A percentile compares a stretch with the other conserved stretches of the same genome.
Evolutionary conservation across 2,329 filamentous ascomycete genomes (phyloP).

Genomic region (Botrytis paeoniae): DNA sequence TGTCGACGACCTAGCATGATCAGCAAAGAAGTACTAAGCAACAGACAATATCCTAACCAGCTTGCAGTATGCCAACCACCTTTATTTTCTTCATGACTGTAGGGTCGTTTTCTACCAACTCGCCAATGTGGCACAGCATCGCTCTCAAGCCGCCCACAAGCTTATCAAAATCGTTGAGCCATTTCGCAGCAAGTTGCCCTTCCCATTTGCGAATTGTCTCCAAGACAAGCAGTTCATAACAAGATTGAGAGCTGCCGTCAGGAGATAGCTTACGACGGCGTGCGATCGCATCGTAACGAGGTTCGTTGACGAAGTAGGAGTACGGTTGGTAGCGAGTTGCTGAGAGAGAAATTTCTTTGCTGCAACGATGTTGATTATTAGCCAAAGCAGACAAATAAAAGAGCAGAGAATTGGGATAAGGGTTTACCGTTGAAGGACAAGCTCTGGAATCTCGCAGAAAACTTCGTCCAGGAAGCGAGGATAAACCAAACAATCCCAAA

Average conservation of each 20-base stretch:
- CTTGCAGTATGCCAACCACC: background rate
- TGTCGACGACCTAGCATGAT: background rate
- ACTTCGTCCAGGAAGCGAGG: background rate
- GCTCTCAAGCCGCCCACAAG: background rate
- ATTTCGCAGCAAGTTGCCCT: background rate
- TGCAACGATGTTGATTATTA: background rate
- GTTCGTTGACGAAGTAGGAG: background rate
- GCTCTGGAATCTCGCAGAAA: background rate
- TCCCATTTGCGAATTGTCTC: background rate
- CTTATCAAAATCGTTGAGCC: background rate
- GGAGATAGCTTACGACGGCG: background rate
- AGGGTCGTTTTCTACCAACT: background rate
- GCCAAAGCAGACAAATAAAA: background rate
- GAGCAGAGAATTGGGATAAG: background rate
- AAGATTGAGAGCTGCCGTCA: background rate
- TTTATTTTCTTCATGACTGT: background rate
- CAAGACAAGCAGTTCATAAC: background rate
- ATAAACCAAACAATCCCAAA: background rate
- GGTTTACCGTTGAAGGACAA: background rate
- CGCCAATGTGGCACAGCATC: background rate
- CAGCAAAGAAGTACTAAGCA: background rate
- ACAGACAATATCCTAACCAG: background rate
- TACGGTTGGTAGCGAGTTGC: background rate
- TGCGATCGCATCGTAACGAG: background rate
- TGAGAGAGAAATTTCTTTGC: background rate